Percentiles rank a stretch among this genome's conserved stretches.
These are phyloP conservation scores for Aspergillus sp. DNA, from an alignment of 2,329 filamentous ascomycete genomes.

Conservation along the genomic window DNA sequence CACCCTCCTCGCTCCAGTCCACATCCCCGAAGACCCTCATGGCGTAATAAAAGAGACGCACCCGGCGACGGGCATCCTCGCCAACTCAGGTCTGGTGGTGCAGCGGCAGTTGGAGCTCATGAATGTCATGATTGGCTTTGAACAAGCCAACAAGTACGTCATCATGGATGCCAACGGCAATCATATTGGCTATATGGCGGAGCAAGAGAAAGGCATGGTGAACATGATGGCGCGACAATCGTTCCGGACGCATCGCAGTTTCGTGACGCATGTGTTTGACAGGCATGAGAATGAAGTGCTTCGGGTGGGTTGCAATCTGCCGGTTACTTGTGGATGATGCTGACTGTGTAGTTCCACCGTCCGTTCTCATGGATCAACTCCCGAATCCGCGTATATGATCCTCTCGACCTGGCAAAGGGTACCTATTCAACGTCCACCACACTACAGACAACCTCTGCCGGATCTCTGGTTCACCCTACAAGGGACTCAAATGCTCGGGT, in stretches of 20 bases:
- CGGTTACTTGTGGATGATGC: neutral
- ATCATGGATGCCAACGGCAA: conserved; percentile 66
- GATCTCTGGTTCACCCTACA: conserved; percentile 42
- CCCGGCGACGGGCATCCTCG: conserved; percentile 59
- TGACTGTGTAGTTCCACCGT: conserved; percentile 54
- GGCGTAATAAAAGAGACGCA: conserved; percentile 60
- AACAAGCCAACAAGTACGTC: conserved; percentile 67
- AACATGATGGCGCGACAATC: conserved; percentile 60
- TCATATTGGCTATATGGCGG: conserved; percentile 66
- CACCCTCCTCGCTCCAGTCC: conserved; percentile 60
- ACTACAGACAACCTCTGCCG: conserved; percentile 48
- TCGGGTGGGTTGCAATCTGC: conserved; percentile 34
- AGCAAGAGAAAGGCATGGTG: conserved; percentile 62
- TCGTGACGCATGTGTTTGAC: conserved; percentile 68
- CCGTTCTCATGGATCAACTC: conserved; percentile 67
- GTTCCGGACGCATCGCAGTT: conserved; percentile 63
- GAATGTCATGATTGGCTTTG: conserved; percentile 66
- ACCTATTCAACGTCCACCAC: conserved; percentile 44
- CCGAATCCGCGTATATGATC: conserved; percentile 59
- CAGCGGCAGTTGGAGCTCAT: conserved; percentile 67
- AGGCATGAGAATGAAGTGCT: conserved; percentile 61
- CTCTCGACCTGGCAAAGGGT: conserved; percentile 40
- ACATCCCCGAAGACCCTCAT: conserved; percentile 63
- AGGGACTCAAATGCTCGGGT: conserved; percentile 53
- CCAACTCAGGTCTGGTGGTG: conserved; percentile 64